Percentiles rank a stretch among this genome's conserved stretches.
Conservation (phyloP, 1,284 basidiomycete genomes). For the Ceratobasidium sp. region DNA sequence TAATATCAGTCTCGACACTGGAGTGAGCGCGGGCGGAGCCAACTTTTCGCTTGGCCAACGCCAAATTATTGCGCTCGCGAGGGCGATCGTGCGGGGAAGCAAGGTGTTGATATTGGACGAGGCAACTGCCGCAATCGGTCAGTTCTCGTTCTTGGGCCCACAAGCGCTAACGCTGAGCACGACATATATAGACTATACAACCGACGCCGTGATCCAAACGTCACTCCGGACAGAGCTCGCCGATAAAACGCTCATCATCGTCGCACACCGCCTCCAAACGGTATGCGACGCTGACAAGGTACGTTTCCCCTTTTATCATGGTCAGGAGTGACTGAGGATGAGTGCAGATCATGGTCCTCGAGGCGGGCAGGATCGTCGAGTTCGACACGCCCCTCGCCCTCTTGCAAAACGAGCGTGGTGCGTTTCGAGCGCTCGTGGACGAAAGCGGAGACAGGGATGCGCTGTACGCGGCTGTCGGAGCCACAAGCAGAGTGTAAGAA, state of each 20-base stretch:
- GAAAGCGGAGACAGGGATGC: conserved; percentile 53
- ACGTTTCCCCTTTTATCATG: neutral
- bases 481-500: too few relatives aligned
- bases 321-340: neutral
- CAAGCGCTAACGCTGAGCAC: neutral
- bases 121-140: conserved; percentile 45
- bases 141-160: neutral
- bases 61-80: conserved; percentile 42
- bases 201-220: conserved; percentile 46
- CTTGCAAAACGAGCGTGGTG: conserved; percentile 52
- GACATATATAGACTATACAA: conserved; percentile 45
- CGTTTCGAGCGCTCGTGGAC: conserved; percentile 54
- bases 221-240: conserved; percentile 47
- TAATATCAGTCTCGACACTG: conserved; percentile 50
- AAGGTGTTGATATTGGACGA: conserved; percentile 43
- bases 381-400: conserved; percentile 54
- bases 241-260: conserved; percentile 52
- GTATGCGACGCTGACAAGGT: conserved; percentile 53
- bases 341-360: conserved; percentile 45
- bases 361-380: conserved; percentile 49
- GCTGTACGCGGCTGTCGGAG: conserved; percentile 50
- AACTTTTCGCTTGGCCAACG: conserved; percentile 43
- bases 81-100: conserved; percentile 41
- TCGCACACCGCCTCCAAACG: conserved; percentile 54
- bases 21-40: conserved; percentile 46